Evolutionary conservation across 805 yeast genomes (phyloP).

Genomic region (Soucietia sequanensis): DNA sequence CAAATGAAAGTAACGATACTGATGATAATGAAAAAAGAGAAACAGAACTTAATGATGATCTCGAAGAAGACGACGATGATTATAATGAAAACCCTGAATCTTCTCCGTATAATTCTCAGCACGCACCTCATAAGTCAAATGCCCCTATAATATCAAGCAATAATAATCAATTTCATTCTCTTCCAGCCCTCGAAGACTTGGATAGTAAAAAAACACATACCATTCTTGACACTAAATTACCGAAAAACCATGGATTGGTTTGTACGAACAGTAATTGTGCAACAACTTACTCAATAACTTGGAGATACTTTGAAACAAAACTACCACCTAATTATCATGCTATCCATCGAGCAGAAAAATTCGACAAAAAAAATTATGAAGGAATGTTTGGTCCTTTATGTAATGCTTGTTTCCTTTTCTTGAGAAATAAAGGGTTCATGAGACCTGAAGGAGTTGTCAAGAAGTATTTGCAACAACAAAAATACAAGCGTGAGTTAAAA

Average conservation of each 20-base stretch:
- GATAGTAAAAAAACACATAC: slow-evolving; percentile 44
- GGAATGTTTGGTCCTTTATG: slow-evolving; percentile 49
- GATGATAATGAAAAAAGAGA: slow-evolving; percentile 7
- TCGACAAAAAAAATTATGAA: slow-evolving; percentile 40
- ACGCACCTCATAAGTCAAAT: slow-evolving; percentile 32
- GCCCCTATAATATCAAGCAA: slow-evolving; percentile 12
- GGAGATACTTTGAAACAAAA: slow-evolving; percentile 45
- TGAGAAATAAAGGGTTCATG: slow-evolving; percentile 43
- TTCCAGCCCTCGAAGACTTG: slow-evolving; percentile 44
- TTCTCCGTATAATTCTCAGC: slow-evolving; percentile 43
- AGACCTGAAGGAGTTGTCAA: slow-evolving; percentile 46
- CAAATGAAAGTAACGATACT: slow-evolving; percentile 31
- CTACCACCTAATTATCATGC: slow-evolving; percentile 37
- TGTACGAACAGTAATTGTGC: slow-evolving; percentile 43
- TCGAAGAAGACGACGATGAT: slow-evolving; percentile 26
- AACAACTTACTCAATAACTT: slow-evolving; percentile 36
- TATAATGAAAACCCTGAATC: slow-evolving; percentile 22
- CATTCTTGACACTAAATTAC: slow-evolving; percentile 36
- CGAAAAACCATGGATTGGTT: slow-evolving; percentile 36
- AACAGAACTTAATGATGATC: slow-evolving; percentile 17
- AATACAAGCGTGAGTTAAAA: slow-evolving; percentile 37
- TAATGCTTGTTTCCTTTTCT: slow-evolving; percentile 45
- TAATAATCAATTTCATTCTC: slow-evolving; percentile 29
- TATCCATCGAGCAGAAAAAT: slow-evolving; percentile 35
- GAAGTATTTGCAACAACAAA: slow-evolving; percentile 44